phyloP scores from a whole-genome alignment of 129 eudicot genomes.

The Centrapalus pauciflorus region DNA sequence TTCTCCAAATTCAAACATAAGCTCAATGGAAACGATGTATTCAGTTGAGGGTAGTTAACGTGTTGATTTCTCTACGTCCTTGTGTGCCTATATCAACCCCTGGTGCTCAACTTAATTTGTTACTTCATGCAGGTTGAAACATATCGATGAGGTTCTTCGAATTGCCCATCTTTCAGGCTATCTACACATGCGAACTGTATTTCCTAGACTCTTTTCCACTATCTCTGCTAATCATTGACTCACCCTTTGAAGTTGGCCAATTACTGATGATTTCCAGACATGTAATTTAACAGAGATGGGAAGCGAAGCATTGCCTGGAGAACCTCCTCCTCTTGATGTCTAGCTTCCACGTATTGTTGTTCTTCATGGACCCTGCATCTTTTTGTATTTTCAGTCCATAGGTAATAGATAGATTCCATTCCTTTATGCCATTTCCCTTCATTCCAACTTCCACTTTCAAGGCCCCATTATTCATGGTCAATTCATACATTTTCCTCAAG shows the following conservation, averaged over 20 bases:
- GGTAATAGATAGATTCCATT: slow-evolving; percentile 36
- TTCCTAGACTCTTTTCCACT: neutral
- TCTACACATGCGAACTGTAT: slow-evolving; percentile 59
- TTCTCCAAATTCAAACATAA: neutral
- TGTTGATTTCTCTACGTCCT: neutral
- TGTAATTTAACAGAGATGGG: slow-evolving; percentile 65
- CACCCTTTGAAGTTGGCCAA: neutral
- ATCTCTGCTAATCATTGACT: neutral
- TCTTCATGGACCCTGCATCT: slow-evolving; percentile 84
- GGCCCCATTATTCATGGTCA: neutral
- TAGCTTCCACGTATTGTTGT: slow-evolving; percentile 96
- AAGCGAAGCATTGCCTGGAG: slow-evolving; percentile 94
- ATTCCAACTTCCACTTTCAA: neutral
- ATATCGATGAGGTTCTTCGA: slow-evolving; percentile 70
- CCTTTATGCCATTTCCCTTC: neutral
- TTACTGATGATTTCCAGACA: neutral
- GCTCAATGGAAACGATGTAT: too few relatives aligned
- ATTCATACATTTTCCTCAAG: neutral
- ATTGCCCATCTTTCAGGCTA: slow-evolving; percentile 81
- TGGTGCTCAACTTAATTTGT: neutral
- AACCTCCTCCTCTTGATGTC: slow-evolving; percentile 84
- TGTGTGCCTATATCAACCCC: neutral
- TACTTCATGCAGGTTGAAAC: slow-evolving; percentile 60
- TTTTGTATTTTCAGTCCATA: slow-evolving; percentile 57
- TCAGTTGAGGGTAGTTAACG: neutral